A percentile compares a stretch with the other conserved stretches of the same genome.
These are phyloP conservation scores for Globisporangium mamillatum DNA, from an alignment of 352 stramenopile species.

Conservation along the genomic window DNA sequence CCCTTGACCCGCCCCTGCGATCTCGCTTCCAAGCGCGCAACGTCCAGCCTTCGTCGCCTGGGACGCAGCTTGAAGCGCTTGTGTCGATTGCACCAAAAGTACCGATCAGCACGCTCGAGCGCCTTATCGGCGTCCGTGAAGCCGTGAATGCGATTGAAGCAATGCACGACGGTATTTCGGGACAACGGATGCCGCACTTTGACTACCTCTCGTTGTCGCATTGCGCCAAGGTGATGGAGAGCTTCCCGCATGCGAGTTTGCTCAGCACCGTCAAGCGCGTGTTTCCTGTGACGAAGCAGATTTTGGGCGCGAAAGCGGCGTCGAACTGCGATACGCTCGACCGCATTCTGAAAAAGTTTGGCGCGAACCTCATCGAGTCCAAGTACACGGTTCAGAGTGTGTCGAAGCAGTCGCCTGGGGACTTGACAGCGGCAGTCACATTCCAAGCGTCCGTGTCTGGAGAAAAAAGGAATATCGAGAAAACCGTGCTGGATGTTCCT, in stretches of 20 bases:
- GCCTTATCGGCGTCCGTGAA: constrained; percentile 67
- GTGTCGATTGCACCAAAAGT: constrained; percentile 45
- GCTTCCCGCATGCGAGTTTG: constrained; percentile 47
- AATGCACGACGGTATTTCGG: constrained; percentile 37
- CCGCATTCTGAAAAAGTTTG: constrained; percentile 55
- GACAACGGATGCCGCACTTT: constrained; percentile 70
- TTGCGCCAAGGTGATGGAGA: constrained; percentile 46
- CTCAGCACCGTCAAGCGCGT: constrained; percentile 37
- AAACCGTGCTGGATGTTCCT: constrained; percentile 30
- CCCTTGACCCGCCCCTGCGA: constrained; percentile 83
- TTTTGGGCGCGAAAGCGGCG: constrained; percentile 37
- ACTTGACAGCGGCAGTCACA: constrained; percentile 21
- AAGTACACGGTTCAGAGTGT: constrained; percentile 41
- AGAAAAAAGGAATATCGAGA: not conserved
- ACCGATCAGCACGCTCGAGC: constrained; percentile 50
- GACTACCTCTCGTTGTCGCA: constrained; percentile 60
- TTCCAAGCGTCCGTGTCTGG: constrained; percentile 16
- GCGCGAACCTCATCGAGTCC: constrained; percentile 20
- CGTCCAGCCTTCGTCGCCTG: constrained; percentile 57
- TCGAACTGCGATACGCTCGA: constrained; percentile 49
- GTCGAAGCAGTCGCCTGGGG: constrained; percentile 22
- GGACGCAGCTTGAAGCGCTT: constrained; percentile 59
- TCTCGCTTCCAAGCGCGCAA: constrained; percentile 85
- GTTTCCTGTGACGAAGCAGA: constrained; percentile 54
- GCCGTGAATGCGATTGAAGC: constrained; percentile 71